phyloP scores from a whole-genome alignment of 257 asterid genomes.

The Lantana camara region DNA sequence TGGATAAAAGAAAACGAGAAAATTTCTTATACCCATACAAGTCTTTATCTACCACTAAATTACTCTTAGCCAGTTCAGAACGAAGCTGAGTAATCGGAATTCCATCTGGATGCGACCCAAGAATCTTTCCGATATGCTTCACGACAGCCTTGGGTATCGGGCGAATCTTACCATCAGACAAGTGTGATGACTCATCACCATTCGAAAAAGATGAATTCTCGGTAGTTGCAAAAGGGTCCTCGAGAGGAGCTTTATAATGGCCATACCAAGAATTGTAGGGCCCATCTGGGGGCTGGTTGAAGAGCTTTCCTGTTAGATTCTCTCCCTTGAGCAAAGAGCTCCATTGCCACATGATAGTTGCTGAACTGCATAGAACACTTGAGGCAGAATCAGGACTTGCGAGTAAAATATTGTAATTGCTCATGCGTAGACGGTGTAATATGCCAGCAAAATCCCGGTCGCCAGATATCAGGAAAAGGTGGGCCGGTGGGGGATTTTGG shows the following conservation, averaged over 20 bases:
- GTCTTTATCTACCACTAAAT: slow-evolving; percentile 54
- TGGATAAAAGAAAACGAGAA: slow-evolving; percentile 72
- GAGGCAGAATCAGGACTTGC: slow-evolving; percentile 70
- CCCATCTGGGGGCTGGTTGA: slow-evolving; percentile 97
- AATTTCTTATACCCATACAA: slow-evolving; percentile 73
- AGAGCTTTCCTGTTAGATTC: slow-evolving; percentile 69
- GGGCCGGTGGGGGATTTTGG: slow-evolving; percentile 97
- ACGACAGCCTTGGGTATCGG: slow-evolving; percentile 64
- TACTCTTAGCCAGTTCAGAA: slow-evolving; percentile 48
- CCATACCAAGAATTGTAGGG: slow-evolving; percentile 91
- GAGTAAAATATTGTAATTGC: slow-evolving; percentile 81
- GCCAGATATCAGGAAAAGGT: slow-evolving; percentile 81
- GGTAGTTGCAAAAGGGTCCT: slow-evolving; percentile 61
- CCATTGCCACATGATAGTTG: slow-evolving; percentile 98
- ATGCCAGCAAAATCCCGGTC: slow-evolving; percentile 85
- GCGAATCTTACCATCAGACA: slow-evolving; percentile 44
- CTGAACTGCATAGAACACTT: slow-evolving; percentile 79
- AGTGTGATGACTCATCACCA: slow-evolving; percentile 41
- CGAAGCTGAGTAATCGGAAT: slow-evolving; percentile 59
- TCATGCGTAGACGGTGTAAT: slow-evolving; percentile 84
- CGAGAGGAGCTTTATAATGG: slow-evolving; percentile 67
- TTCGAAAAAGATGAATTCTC: slow-evolving; percentile 47
- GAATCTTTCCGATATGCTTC: slow-evolving; percentile 50
- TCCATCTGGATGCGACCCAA: slow-evolving; percentile 66
- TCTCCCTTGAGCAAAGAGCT: slow-evolving; percentile 74